Conservation (phyloP, 306 rosid genomes). For the Dryas drummondii region DNA sequence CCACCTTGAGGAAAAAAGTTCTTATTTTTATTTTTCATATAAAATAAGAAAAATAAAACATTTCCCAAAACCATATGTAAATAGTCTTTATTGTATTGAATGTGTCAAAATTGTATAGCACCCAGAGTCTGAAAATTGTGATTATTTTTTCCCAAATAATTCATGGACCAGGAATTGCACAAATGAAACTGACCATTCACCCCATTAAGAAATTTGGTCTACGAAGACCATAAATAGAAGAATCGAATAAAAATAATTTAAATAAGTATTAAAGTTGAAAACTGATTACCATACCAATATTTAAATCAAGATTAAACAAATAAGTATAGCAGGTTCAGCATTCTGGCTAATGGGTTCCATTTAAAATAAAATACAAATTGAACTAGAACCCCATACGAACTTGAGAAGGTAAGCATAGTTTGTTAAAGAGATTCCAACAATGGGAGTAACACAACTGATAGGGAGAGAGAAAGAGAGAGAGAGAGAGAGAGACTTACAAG, state of each 20-base stretch:
- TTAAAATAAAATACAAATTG: not conserved
- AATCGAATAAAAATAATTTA: not conserved
- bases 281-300: slow-evolving; percentile 9
- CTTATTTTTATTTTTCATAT: not conserved
- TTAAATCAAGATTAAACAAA: not conserved
- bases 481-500: slow-evolving; percentile 33
- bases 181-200: slow-evolving; percentile 1
- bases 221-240: not conserved
- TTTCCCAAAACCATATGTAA: not conserved
- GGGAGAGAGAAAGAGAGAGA: not conserved
- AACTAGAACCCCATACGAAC: not conserved
- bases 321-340: not conserved
- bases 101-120: slow-evolving; percentile 19
- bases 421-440: slow-evolving; percentile 23
- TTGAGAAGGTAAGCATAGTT: slow-evolving; percentile 15
- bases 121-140: slow-evolving; percentile 18
- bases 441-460: not conserved
- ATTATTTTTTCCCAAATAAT: not conserved
- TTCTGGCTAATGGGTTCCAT: not conserved
- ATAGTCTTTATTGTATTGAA: slow-evolving; percentile 14
- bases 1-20: not conserved
- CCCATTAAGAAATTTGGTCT: not conserved
- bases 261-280: slow-evolving; percentile 14
- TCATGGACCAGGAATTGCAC: slow-evolving; percentile 5
- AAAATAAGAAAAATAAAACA: not conserved